A percentile compares a stretch with the other conserved stretches of the same genome.
phyloP scores from a whole-genome alignment of 148 eudicot species.

The Oxyria digyna region DNA sequence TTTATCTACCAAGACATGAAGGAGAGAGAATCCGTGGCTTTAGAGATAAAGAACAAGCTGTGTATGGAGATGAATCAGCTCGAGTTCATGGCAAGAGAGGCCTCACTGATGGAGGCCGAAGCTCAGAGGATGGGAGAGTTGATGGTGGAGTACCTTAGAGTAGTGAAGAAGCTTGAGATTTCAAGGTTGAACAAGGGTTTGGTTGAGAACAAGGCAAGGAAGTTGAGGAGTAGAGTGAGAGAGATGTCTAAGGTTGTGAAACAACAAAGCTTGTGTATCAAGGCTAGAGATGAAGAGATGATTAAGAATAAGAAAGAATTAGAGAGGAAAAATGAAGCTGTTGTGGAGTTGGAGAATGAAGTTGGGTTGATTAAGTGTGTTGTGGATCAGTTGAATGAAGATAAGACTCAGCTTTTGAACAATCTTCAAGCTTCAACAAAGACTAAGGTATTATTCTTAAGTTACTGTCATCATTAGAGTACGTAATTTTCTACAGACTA shows the following conservation, averaged over 20 bases:
- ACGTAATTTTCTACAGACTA: no score
- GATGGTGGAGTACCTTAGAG: slow-evolving; percentile 17
- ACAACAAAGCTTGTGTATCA: slow-evolving; percentile 20
- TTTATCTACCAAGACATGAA: slow-evolving; percentile 24
- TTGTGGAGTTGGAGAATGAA: background rate
- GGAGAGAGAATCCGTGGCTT: slow-evolving; percentile 27
- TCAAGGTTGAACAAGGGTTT: slow-evolving; percentile 22
- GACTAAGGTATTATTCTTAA: background rate
- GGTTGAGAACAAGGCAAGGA: slow-evolving; percentile 32
- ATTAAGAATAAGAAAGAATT: slow-evolving; percentile 16
- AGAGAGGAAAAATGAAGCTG: slow-evolving; percentile 6
- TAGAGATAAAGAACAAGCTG: slow-evolving; percentile 21
- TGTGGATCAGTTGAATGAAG: background rate
- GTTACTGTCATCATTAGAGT: background rate
- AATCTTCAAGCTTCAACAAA: background rate
- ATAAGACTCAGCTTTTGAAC: background rate
- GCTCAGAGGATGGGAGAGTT: slow-evolving; percentile 21
- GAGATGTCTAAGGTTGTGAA: slow-evolving; percentile 15
- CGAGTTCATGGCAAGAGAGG: background rate
- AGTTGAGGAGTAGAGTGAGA: slow-evolving; percentile 22
- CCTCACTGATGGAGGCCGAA: background rate
- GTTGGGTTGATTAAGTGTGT: background rate
- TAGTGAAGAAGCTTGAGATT: slow-evolving; percentile 16
- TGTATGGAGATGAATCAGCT: background rate
- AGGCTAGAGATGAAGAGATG: slow-evolving; percentile 22